These are phyloP conservation scores for Coffea humblotiana DNA, from an alignment of 305 asterid species.

Conservation along the genomic window DNA sequence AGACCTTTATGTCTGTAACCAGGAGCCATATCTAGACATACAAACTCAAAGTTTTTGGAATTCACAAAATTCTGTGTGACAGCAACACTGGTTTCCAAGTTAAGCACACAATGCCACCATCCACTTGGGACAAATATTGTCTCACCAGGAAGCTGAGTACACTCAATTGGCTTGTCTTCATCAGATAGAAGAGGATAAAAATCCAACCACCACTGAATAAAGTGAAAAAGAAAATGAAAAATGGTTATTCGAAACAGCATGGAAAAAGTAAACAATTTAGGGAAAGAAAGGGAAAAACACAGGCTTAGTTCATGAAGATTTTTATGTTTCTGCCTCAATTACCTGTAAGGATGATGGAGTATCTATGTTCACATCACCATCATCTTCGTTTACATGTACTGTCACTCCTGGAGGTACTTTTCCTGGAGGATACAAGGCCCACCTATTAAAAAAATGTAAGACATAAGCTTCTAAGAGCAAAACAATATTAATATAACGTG, in stretches of 20 bases:
- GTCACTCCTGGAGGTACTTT: conserved; percentile 97
- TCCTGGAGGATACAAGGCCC: conserved; percentile 99
- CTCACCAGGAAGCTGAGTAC: conserved; percentile 98
- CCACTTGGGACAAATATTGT: conserved; percentile 97
- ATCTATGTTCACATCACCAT: conserved; percentile 93
- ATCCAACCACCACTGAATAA: conserved; percentile 97
- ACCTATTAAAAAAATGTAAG: conserved; percentile 50
- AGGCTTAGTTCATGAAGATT: conserved; percentile 20
- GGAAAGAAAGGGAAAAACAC: neutral
- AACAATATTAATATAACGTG: neutral
- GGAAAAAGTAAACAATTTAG: neutral
- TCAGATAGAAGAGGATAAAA: conserved; percentile 88
- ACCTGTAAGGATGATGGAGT: conserved; percentile 96
- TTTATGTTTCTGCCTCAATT: conserved; percentile 19
- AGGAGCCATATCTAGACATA: conserved; percentile 97
- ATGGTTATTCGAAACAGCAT: conserved; percentile 17
- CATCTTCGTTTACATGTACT: conserved; percentile 93
- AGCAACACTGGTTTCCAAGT: conserved; percentile 88
- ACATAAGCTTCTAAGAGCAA: conserved; percentile 19
- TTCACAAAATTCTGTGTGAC: conserved; percentile 93
- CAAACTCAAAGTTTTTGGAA: conserved; percentile 82
- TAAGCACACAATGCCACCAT: conserved; percentile 99
- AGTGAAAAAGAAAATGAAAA: conserved; percentile 14
- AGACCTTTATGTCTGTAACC: conserved; percentile 95
- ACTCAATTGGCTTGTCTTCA: conserved; percentile 88